Evolutionary conservation across 139 green algal species (phyloP).

Genomic region (Pycnococcus provasolii): DNA sequence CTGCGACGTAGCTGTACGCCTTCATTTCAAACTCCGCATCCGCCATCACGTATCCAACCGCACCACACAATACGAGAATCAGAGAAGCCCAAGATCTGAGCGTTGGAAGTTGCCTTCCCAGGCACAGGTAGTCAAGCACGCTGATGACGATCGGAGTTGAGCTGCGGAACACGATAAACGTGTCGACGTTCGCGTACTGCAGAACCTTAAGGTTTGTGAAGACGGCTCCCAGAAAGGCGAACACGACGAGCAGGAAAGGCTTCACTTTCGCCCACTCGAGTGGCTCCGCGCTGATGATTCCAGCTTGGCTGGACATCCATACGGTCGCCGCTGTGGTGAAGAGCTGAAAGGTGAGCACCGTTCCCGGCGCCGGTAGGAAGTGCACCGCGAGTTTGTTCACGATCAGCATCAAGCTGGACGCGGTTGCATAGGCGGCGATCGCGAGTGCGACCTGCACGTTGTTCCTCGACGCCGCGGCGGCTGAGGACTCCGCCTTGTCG

Average conservation of each 20-base stretch:
- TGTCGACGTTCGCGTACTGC: slow-evolving; percentile 63
- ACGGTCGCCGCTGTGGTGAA: slow-evolving; percentile 29
- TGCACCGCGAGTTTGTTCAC: slow-evolving; percentile 51
- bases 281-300: slow-evolving; percentile 27
- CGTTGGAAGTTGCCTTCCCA: slow-evolving; percentile 49
- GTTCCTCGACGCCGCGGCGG: too few relatives aligned
- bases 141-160: slow-evolving; percentile 47
- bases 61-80: slow-evolving; percentile 23
- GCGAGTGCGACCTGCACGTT: slow-evolving; percentile 4
- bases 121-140: slow-evolving; percentile 56
- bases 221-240: slow-evolving; percentile 42
- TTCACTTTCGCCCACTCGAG: slow-evolving; percentile 33
- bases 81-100: slow-evolving; percentile 33
- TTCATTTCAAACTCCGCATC: slow-evolving; percentile 34
- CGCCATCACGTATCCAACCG: slow-evolving; percentile 28
- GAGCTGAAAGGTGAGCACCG: slow-evolving; percentile 45
- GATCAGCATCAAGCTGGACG: slow-evolving; percentile 42
- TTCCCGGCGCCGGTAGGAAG: slow-evolving; percentile 33
- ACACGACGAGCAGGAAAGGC: slow-evolving; percentile 36
- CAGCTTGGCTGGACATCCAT: neutral
- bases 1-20: slow-evolving; percentile 32
- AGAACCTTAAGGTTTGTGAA: slow-evolving; percentile 49
- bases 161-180: slow-evolving; percentile 71
- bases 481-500: too few relatives aligned
- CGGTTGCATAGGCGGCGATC: slow-evolving; percentile 32